Evolutionary conservation across 768 basidiomycete genomes (phyloP), one percentile per base, ranked within the genome.

Genomic region (Leccinum rimulosum): DNA sequence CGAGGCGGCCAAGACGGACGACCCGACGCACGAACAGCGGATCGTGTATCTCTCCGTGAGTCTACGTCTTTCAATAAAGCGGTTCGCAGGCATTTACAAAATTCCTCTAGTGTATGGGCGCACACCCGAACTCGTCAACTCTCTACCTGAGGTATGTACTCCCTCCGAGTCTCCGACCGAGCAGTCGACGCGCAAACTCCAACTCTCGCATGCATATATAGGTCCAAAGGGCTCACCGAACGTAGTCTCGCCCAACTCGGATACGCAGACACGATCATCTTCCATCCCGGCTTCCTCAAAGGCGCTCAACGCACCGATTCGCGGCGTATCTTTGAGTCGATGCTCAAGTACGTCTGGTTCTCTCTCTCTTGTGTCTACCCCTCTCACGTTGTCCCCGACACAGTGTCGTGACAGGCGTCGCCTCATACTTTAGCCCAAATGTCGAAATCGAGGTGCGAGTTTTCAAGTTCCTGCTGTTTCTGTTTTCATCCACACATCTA

Each of bases 161-260:
- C 0, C 6, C 22, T 22, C 22, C 22, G 22, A 22, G 22, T 22
- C 5, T 14, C 8, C 11, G 12, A 22, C 22, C 22, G 11, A 22
- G 22, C 6, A 14, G 9, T 47, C 11, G 19, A 45, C 14, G 11
- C 19, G 35, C 35, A 35, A 12, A 9, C 19, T 40, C 40, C 7
- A 28, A n/a, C 38, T 6, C 4, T 22, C 27, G 22, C 22, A 22
- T 22, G 22, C 22, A 22, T 22, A 22, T 22, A n/a, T 50, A 89
- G 86, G 79, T 85, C 83, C 65, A 91, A 92, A 72, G 91, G 88
- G 15, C 73, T 84, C 31, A 93, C 91, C 0, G 92, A 93, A 69
- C 74, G 81, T 50, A 87, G 74, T 0, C 76, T 93, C 19, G 86
- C 89, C 0, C 73, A 72, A 4, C 72, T 92, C 6, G 89, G 88